Conservation (phyloP, 2,329 filamentous ascomycete genomes). For the Stromatinia cepivora region DNA sequence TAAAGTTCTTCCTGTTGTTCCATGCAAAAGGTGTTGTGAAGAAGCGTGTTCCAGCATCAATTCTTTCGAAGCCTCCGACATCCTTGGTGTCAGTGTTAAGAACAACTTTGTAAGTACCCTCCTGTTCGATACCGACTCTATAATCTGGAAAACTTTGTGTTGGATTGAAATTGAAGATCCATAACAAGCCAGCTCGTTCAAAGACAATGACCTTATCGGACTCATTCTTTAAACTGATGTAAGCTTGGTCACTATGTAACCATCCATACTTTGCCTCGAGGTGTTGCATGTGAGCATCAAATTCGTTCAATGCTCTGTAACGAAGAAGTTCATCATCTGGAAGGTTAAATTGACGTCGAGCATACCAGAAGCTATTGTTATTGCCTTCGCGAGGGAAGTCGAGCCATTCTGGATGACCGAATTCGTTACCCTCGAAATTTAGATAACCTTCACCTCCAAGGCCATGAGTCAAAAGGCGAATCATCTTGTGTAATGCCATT, state of each 20-base stretch:
- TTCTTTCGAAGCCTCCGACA: slow-evolving; percentile 76
- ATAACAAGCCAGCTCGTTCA: slow-evolving; percentile 85
- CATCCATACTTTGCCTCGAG: slow-evolving; percentile 88
- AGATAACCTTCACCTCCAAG: slow-evolving; percentile 96
- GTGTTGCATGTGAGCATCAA: slow-evolving; percentile 88
- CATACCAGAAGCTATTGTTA: slow-evolving; percentile 91
- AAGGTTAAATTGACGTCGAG: slow-evolving; percentile 88
- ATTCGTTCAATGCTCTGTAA: slow-evolving; percentile 90
- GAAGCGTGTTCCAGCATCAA: slow-evolving; percentile 80
- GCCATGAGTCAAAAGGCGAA: slow-evolving; percentile 85
- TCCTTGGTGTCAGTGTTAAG: slow-evolving; percentile 76
- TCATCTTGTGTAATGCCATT: slow-evolving; percentile 95
- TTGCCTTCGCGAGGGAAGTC: slow-evolving; percentile 96
- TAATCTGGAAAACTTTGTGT: slow-evolving; percentile 87
- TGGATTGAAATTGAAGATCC: slow-evolving; percentile 95
- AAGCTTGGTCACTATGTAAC: slow-evolving; percentile 82
- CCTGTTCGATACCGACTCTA: slow-evolving; percentile 79
- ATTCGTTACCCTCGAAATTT: slow-evolving; percentile 99
- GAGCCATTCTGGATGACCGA: slow-evolving; percentile 97
- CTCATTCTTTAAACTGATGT: slow-evolving; percentile 92
- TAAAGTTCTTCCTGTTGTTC: slow-evolving; percentile 88
- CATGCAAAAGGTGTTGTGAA: slow-evolving; percentile 89
- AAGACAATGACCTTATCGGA: slow-evolving; percentile 93
- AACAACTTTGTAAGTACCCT: slow-evolving; percentile 84
- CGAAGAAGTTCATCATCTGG: slow-evolving; percentile 82